Conservation (phyloP, 371 early-diverging fungal species). For the Mucor sp. region DNA sequence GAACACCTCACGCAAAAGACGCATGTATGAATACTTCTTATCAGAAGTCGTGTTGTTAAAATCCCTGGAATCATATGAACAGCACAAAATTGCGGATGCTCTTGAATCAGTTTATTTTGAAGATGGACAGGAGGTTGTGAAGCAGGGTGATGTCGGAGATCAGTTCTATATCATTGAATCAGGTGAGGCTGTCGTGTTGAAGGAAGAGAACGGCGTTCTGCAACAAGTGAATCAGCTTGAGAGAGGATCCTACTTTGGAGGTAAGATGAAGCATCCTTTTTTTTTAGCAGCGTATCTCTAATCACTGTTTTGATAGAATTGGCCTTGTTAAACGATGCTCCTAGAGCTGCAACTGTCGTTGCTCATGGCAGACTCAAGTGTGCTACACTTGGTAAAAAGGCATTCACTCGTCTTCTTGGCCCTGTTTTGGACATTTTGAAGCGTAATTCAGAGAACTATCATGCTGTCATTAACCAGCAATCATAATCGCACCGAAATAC, state of each 20-base stretch:
- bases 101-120: slow-evolving; percentile 83
- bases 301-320: slow-evolving; percentile 62
- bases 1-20: slow-evolving; percentile 87
- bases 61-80: slow-evolving; percentile 88
- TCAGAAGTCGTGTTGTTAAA: slow-evolving; percentile 85
- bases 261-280: slow-evolving; percentile 32
- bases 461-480: slow-evolving; percentile 34
- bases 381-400: slow-evolving; percentile 87
- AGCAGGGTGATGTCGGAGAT: slow-evolving; percentile 87
- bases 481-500: background rate
- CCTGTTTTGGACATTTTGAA: slow-evolving; percentile 90
- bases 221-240: slow-evolving; percentile 71
- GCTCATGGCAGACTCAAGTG: slow-evolving; percentile 88
- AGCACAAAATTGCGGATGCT: slow-evolving; percentile 95
- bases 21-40: slow-evolving; percentile 93
- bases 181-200: slow-evolving; percentile 81
- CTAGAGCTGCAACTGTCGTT: slow-evolving; percentile 86
- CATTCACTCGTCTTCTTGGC: slow-evolving; percentile 90
- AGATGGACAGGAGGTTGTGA: slow-evolving; percentile 80
- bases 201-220: slow-evolving; percentile 72
- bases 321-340: slow-evolving; percentile 86
- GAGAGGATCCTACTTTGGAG: slow-evolving; percentile 95
- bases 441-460: slow-evolving; percentile 83
- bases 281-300: background rate
- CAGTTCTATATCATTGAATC: slow-evolving; percentile 89